A percentile compares a stretch with the other conserved stretches of the same genome.
These are phyloP conservation scores for Boechera divaricarpa DNA, from an alignment of 345 rosid genomes.

Conservation along the genomic window DNA sequence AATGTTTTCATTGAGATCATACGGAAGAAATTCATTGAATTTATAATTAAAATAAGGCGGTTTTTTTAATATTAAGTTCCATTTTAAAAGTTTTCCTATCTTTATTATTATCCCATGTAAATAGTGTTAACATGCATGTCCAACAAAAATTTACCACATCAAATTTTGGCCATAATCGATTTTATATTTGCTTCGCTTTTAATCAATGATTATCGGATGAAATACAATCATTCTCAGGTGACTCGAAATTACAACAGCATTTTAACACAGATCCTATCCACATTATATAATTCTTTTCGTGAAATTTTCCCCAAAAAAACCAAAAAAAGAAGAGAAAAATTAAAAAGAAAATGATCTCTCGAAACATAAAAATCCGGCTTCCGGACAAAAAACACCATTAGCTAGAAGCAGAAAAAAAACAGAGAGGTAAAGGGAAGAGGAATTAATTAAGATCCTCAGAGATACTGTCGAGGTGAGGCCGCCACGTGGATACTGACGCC, in stretches of 20 bases:
- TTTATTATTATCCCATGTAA: not conserved
- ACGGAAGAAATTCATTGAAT: not conserved
- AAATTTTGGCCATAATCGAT: not conserved
- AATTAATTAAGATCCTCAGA: slow-evolving; percentile 60
- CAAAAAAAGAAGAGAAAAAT: not conserved
- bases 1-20: not conserved
- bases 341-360: slow-evolving; percentile 19
- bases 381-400: slow-evolving; percentile 44
- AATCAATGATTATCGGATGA: not conserved
- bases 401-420: slow-evolving; percentile 13
- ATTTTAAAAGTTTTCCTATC: not conserved
- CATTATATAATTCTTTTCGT: slow-evolving; percentile 5
- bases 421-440: not conserved
- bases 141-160: not conserved
- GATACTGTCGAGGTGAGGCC: slow-evolving; percentile 79
- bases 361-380: slow-evolving; percentile 42
- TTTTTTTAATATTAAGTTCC: not conserved
- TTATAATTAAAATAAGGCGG: not conserved
- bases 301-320: not conserved
- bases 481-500: slow-evolving; percentile 64
- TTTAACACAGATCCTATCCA: slow-evolving; percentile 37
- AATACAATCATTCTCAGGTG: slow-evolving; percentile 16
- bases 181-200: not conserved
- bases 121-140: not conserved
- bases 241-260: slow-evolving; percentile 27